A percentile compares a stretch with the other conserved stretches of the same genome.
phyloP scores from a whole-genome alignment of 169 alveolate species.

The Plasmodium berghei region DNA sequence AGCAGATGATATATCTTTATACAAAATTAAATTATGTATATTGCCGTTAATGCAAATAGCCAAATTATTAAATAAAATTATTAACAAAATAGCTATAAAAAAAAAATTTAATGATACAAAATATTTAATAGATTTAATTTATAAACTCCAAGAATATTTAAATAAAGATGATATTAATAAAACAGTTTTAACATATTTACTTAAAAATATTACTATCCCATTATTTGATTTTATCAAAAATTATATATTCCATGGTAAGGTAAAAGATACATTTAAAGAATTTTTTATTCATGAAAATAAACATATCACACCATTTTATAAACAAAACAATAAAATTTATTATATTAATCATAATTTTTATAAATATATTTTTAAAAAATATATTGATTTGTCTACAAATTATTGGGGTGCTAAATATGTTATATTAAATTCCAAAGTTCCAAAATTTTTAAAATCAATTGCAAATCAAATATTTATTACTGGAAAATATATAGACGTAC shows the following conservation, averaged over 20 bases:
- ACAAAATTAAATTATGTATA: slow-evolving; percentile 58
- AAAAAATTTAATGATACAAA: slow-evolving; percentile 52
- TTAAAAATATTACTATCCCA: slow-evolving; percentile 73
- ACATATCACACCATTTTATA: slow-evolving; percentile 70
- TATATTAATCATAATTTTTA: slow-evolving; percentile 28
- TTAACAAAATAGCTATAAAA: slow-evolving; percentile 50
- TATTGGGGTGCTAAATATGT: slow-evolving; percentile 77
- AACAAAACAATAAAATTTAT: slow-evolving; percentile 59
- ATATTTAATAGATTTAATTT: slow-evolving; percentile 58
- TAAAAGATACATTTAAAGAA: slow-evolving; percentile 59
- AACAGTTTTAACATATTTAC: slow-evolving; percentile 42
- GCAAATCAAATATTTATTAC: slow-evolving; percentile 60
- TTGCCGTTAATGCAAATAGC: slow-evolving; percentile 58
- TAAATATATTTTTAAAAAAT: slow-evolving; percentile 61
- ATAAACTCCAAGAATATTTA: slow-evolving; percentile 66
- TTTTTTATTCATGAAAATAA: slow-evolving; percentile 73
- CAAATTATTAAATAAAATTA: slow-evolving; percentile 58
- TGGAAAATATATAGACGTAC: slow-evolving; percentile 67
- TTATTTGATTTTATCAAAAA: slow-evolving; percentile 70
- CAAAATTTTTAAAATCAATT: slow-evolving; percentile 33
- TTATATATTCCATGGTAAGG: slow-evolving; percentile 68
- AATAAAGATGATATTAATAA: slow-evolving; percentile 58
- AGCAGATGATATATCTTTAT: slow-evolving; percentile 60
- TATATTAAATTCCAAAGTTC: slow-evolving; percentile 44
- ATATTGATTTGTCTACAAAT: slow-evolving; percentile 68